phyloP scores from a whole-genome alignment of 1,284 basidiomycete genomes.

The Wolfiporia cocos region DNA sequence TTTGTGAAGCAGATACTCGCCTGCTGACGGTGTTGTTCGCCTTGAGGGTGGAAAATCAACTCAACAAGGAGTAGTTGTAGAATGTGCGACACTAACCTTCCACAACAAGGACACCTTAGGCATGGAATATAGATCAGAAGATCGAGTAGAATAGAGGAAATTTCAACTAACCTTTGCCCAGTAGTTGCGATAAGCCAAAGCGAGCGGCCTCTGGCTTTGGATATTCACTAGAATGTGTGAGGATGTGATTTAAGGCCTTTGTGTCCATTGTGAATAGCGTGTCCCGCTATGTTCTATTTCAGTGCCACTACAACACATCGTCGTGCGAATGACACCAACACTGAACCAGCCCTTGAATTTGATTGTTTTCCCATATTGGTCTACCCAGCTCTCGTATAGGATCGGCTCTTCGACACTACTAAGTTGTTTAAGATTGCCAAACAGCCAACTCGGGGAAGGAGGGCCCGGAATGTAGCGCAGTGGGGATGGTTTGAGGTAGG shows the following conservation, averaged over 20 bases:
- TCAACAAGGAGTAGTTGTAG: no score
- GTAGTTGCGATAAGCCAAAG: constrained; percentile 14
- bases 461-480: neutral
- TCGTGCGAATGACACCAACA: constrained; percentile 28
- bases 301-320: neutral
- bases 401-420: neutral
- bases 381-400: constrained; percentile 47
- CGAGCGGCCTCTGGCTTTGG: constrained; percentile 26
- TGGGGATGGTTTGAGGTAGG: neutral
- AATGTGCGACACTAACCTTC: constrained; percentile 4
- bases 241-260: constrained; percentile 31
- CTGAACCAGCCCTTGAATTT: constrained; percentile 39
- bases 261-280: constrained; percentile 36
- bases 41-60: neutral
- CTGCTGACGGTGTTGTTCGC: constrained; percentile 5
- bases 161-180: constrained; percentile 22
- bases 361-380: constrained; percentile 47
- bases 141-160: constrained; percentile 6
- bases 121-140: neutral
- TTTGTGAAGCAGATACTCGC: neutral
- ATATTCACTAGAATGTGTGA: constrained; percentile 29
- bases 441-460: neutral
- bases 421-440: neutral
- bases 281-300: constrained; percentile 23
- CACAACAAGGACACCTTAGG: constrained; percentile 4